A percentile compares a stretch with the other conserved stretches of the same genome.
phyloP scores from a whole-genome alignment of 495 filamentous ascomycete species.

The Haplographium delicatum region DNA sequence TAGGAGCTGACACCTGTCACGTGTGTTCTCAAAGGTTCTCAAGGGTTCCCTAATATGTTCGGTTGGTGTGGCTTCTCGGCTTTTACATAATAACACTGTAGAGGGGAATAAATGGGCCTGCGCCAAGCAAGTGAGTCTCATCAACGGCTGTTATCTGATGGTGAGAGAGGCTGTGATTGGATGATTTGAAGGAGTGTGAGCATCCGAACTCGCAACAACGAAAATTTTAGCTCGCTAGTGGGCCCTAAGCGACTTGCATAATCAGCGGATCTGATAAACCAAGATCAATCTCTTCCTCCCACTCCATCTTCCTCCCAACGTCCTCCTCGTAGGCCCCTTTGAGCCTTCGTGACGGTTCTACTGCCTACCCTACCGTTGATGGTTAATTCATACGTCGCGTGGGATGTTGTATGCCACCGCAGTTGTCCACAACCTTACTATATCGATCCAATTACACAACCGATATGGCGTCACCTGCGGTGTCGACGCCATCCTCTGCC shows the following conservation, averaged over 20 bases:
- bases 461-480: constrained; percentile 26
- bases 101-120: not conserved
- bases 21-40: no score
- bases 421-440: not conserved
- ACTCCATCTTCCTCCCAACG: not conserved
- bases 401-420: not conserved
- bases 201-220: not conserved
- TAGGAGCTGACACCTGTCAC: no score
- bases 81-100: not conserved
- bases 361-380: not conserved
- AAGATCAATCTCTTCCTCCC: constrained; percentile 6
- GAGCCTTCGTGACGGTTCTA: not conserved
- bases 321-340: not conserved
- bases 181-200: not conserved
- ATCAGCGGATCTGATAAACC: constrained; percentile 1
- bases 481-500: constrained; percentile 24
- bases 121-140: not conserved
- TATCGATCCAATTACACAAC: not conserved
- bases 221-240: no score
- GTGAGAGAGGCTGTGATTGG: constrained; percentile 7
- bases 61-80: no score
- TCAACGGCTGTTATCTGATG: constrained; percentile 2
- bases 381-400: no score
- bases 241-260: not conserved
- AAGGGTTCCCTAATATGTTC: no score